Evolutionary conservation across 257 asterid species (phyloP), one percentile per base, ranked within the genome.

Genomic region (Osmanthus fragrans): DNA sequence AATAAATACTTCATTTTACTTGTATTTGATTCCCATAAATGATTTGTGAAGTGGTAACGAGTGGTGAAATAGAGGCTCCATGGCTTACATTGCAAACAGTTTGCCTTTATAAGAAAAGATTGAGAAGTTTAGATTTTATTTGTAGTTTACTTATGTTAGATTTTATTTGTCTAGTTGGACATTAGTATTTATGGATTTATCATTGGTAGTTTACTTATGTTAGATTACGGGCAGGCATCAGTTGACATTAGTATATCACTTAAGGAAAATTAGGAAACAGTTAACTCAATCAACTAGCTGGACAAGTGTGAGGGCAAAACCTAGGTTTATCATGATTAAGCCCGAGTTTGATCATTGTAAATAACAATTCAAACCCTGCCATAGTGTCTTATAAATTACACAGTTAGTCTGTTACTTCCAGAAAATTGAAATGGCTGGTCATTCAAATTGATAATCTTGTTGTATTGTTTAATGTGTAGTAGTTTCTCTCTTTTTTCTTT

Each of bases 401-500:
- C 67, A 68, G 71, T 39, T 68, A 16, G 19, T 16, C 23, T 49
- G 11, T 74, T 32, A 13, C 45, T 25, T 72, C 15, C 68, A 15
- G 58, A 70, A 5, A 74, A 51, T 51, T 63, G 60, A 69, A 65
- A 21, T 45, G 60, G 19, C 76, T 64, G 29, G 37, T 74, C 51
- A 45, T 64, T 70, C 36, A 56, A 21, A 58, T 58, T 18, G 42
- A 7, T n/a, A 29, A 11, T 18, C 72, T 15, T 15, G 5, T 42
- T 68, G 18, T 18, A 51, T 4, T 42, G 2, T 47, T 77, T 73
- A 19, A 45, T 11, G 74, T 71, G 36, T 70, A 21, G 74, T 79
- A 51, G 25, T 18, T 29, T 80, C 74, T 32, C 66, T 32, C 66
- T 33, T 66, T 70, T 49, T 72, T 78, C 40, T 25, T 79, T 78